Conservation (phyloP, 768 basidiomycete genomes). For the Xerocomus spinulosus region DNA sequence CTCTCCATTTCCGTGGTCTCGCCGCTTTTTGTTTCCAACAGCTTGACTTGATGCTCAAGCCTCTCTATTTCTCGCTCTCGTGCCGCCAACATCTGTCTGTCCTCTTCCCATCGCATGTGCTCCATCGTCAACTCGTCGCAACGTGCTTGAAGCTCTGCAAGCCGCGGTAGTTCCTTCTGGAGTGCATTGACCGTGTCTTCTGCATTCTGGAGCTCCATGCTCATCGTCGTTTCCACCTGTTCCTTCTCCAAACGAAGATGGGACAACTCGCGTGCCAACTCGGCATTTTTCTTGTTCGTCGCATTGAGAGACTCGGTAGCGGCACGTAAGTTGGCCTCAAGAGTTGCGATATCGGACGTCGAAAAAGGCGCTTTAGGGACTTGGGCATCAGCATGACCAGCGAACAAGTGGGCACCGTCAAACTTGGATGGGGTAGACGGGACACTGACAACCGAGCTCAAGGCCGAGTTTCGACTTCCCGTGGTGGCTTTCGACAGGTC, state of each 20-base stretch:
- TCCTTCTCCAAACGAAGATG: conserved; percentile 64
- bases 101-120: conserved; percentile 47
- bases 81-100: conserved; percentile 37
- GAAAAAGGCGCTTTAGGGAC: conserved; percentile 44
- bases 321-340: conserved; percentile 64
- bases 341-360: conserved; percentile 40
- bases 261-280: conserved; percentile 58
- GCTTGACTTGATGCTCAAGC: conserved; percentile 41
- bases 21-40: conserved; percentile 39
- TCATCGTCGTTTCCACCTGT: conserved; percentile 59
- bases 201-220: conserved; percentile 60
- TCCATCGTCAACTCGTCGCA: conserved; percentile 47
- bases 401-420: conserved; percentile 81
- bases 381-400: conserved; percentile 69
- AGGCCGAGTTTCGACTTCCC: conserved; percentile 45
- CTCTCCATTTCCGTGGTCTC: conserved; percentile 40
- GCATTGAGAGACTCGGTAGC: conserved; percentile 54
- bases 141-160: conserved; percentile 46
- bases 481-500: conserved; percentile 51
- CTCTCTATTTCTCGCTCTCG: conserved; percentile 34
- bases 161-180: conserved; percentile 49
- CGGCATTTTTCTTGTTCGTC: conserved; percentile 57
- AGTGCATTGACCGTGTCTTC: conserved; percentile 60
- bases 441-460: conserved; percentile 46
- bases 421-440: conserved; percentile 55